A percentile compares a stretch with the other conserved stretches of the same genome.
These are phyloP conservation scores for Exophiala phaeomuriformis DNA, from an alignment of 2,329 filamentous ascomycete genomes.

Conservation along the genomic window DNA sequence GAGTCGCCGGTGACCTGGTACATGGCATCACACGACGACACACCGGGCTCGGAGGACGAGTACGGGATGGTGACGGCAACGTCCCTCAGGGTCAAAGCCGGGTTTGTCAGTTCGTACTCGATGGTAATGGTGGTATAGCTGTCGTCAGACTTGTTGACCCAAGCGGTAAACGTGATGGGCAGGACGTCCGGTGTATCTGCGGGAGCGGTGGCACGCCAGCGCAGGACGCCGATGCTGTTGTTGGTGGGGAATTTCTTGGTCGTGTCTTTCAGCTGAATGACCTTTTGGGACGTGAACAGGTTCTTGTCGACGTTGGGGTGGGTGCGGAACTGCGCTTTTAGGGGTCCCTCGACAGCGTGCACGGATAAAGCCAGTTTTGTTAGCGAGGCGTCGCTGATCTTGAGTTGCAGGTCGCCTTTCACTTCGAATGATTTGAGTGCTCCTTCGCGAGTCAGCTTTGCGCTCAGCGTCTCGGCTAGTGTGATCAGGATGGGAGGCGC, in stretches of 20 bases:
- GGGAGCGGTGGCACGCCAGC: conserved; percentile 83
- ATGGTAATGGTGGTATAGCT: conserved; percentile 78
- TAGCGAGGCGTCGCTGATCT: conserved; percentile 78
- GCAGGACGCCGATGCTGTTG: conserved; percentile 83
- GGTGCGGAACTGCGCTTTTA: conserved; percentile 73
- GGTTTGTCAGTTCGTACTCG: conserved; percentile 86
- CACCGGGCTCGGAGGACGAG: conserved; percentile 70
- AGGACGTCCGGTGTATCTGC: conserved; percentile 71
- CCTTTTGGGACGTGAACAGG: conserved; percentile 72
- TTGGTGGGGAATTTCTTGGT: conserved; percentile 88
- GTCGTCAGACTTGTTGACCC: conserved; percentile 83
- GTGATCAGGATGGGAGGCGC: conserved; percentile 81
- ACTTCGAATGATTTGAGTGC: conserved; percentile 77
- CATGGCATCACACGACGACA: conserved; percentile 87
- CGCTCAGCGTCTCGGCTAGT: conserved; percentile 81
- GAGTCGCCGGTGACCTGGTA: conserved; percentile 92
- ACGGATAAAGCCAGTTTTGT: conserved; percentile 87
- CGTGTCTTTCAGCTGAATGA: conserved; percentile 83
- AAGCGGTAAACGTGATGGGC: conserved; percentile 93
- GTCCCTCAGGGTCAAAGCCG: conserved; percentile 63
- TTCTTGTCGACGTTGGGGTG: conserved; percentile 94
- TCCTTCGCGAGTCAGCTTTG: conserved; percentile 81
- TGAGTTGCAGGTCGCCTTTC: conserved; percentile 85
- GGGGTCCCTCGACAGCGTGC: conserved; percentile 58
- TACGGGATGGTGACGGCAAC: conserved; percentile 87